Conservation (phyloP, 2,329 filamentous ascomycete genomes). For the Arthrobotrys musiformis region DNA sequence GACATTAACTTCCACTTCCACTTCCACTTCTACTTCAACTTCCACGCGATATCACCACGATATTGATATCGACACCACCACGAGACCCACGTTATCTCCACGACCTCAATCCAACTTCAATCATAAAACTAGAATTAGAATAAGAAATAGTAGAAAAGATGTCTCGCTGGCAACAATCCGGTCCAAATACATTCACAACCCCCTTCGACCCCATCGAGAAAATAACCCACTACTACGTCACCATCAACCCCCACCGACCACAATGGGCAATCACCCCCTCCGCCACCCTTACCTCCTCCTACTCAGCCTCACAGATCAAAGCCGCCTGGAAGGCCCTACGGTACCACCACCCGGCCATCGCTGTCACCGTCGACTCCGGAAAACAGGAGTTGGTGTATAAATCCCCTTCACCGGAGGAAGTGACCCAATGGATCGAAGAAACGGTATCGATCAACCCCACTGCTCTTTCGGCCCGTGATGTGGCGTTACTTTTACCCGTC, state of each 20-base stretch:
- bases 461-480: no score
- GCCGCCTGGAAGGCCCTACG: constrained; percentile 14
- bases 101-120: background rate
- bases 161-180: background rate
- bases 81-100: background rate
- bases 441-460: no score
- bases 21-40: no score
- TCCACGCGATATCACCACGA: no score
- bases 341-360: constrained; percentile 9
- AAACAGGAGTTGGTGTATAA: background rate
- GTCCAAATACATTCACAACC: background rate
- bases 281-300: background rate
- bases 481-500: background rate
- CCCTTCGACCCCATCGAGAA: constrained; percentile 3
- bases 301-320: constrained; percentile 2
- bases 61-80: no score
- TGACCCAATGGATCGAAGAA: background rate
- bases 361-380: background rate
- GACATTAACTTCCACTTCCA: no score
- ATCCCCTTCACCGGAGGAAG: background rate
- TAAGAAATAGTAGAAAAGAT: background rate
- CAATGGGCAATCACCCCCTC: background rate
- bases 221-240: constrained; percentile 6
- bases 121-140: background rate
- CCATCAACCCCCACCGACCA: background rate